Evolutionary conservation across 2,329 filamentous ascomycete species (phyloP), one percentile per base, ranked within the genome.

Genomic region (Elsinoe fawcettii): DNA sequence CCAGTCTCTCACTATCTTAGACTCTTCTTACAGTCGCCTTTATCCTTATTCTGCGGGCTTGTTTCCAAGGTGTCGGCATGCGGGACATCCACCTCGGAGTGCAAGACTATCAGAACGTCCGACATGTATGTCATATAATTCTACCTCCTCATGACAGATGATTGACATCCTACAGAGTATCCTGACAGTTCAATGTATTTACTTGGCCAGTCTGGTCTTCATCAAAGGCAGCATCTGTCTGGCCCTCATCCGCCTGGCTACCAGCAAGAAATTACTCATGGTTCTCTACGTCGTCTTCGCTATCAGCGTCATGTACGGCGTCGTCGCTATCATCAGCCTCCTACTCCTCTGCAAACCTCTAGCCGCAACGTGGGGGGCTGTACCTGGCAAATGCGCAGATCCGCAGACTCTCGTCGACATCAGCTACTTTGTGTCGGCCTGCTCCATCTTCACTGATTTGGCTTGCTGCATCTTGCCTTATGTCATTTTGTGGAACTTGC

Each of bases 201-300:
- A 80, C 62, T 71, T 76, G 12, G 63, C 76, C 56, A 71, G 71
- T 12, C 75, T 70, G 27, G 70, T 74, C 51, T 66, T 74, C 12
- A 70, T 76, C 55, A 78, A 77, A 58, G 67, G 77, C 22, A 75
- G 77, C 1, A 75, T 80, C 41, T 75, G 57, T n/a, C 27, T 59
- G 1, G 51, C 57, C 12, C 51, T 59, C 7, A 55, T 59, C 25
- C 58, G 58, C 4, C 51, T 59, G 2, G 44, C 39, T n/a, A 32
- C 37, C 9, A n/a, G 23, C 12, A 56, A 47, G 18, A 44, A 37
- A 11, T n/a, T 59, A 20, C 22, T 56, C 1, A 53, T 53, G 32
- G 44, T 39, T 2, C 39, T 59, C 18, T 59, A 59, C 9, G 30
- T 32, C 1, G 46, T 59, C 32, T 16, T 59, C 8, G n/a, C 20